Evolutionary conservation across 2,329 filamentous ascomycete species (phyloP).

Genomic region (Tolypocladium album): DNA sequence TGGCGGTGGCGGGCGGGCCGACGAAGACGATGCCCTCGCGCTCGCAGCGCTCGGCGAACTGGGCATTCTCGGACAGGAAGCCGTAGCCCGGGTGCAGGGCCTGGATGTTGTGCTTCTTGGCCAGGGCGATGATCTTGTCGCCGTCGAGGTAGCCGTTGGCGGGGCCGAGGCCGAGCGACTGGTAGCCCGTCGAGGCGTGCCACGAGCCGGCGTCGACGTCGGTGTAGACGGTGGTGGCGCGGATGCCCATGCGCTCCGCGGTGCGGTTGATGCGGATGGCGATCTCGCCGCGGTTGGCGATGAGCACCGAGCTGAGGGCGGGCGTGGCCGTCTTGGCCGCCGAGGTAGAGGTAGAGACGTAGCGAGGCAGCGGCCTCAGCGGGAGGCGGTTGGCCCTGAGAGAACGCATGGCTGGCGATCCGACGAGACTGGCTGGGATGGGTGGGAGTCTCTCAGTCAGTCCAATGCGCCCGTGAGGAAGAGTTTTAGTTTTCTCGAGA

Average conservation of each 20-base stretch:
- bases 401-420: constrained; percentile 37
- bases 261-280: constrained; percentile 87
- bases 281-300: constrained; percentile 95
- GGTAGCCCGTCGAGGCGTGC: constrained; percentile 76
- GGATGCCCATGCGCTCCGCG: constrained; percentile 78
- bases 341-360: constrained; percentile 19
- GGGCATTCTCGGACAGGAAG: constrained; percentile 87
- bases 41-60: constrained; percentile 78
- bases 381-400: constrained; percentile 40
- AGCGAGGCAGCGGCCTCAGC: constrained; percentile 31
- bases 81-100: constrained; percentile 95
- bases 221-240: constrained; percentile 90
- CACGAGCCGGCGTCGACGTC: constrained; percentile 80
- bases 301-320: constrained; percentile 70
- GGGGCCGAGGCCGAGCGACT: constrained; percentile 73
- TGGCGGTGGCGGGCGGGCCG: constrained; percentile 74
- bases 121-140: constrained; percentile 80
- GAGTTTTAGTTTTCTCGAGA: not conserved
- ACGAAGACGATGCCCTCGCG: constrained; percentile 91
- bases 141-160: constrained; percentile 87
- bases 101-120: constrained; percentile 75
- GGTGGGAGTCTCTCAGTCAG: not conserved
- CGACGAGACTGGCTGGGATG: not conserved
- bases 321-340: constrained; percentile 33
- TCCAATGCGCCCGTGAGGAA: not conserved